Base-by-base conservation (phyloP, 768 basidiomycete species). In the Tricholoma saponaceum region DNA sequence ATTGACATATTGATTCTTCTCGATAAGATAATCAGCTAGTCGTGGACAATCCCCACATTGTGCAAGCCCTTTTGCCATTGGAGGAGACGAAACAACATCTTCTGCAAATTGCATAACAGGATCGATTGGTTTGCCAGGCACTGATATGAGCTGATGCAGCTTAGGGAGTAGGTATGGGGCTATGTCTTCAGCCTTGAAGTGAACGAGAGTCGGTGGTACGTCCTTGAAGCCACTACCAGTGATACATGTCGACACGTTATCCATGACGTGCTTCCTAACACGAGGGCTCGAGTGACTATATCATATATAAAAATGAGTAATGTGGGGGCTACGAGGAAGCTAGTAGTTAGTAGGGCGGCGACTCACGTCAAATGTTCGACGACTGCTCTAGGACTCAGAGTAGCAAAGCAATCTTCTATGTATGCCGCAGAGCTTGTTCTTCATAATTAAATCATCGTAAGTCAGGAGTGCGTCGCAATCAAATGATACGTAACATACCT, bases 211-310 rank as follows among this genome's bases (percentile, higher is more conserved):
- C 1, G 63, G 61, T 6, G 54, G 41, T 22, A 32, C 41, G 25
- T 60, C 54, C 16, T 46, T 56, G 32, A 52, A 53, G 25, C 62
- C 63, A 49, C 20, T 53, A 13, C 16, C 37, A 37, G 37, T 47
- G 43, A 64, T 63, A 46, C 62, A 64, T 9, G 54, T 53, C 5
- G 59, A 61, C 14, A 62, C 52, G 25, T 64, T 64, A 26, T 60
- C 58, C 63, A 64, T 64, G 14, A 55, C 58, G 56, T 64, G 63
- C 23, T 64, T 57, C 49, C 63, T 60, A 23, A 64, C 37, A 9
- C 58, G 60, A 26, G 43, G 43, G 49, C 63, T 64, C 18, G 63
- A 60, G 43, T 62, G 51, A 33, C 63, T 64, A 23, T 46, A 43
- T 43, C 18, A 43, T 43, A 23, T 46, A 43, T 14, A 20, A 37